phyloP scores from a whole-genome alignment of 805 yeast genomes.

The Cyberlindnera veronae region DNA sequence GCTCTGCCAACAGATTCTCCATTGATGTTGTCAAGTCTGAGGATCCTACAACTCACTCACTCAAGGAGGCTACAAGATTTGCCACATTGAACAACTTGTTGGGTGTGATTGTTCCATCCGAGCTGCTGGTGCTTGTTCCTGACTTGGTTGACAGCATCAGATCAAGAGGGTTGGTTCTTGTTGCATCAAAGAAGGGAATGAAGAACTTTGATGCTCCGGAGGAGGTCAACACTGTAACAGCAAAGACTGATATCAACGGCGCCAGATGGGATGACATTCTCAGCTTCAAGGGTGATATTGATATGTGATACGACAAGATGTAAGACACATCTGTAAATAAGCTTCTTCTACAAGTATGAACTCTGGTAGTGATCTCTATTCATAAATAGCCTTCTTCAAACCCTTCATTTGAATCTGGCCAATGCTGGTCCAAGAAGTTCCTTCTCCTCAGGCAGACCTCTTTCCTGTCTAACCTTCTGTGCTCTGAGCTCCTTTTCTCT shows the following conservation, averaged over 20 bases:
- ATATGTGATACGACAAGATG: conserved; percentile 31
- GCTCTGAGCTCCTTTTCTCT: conserved; percentile 70
- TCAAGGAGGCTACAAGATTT: conserved; percentile 79
- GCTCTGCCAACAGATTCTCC: conserved; percentile 41
- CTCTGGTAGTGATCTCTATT: background rate
- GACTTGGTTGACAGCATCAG: conserved; percentile 71
- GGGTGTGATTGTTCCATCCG: conserved; percentile 76
- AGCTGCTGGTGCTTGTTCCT: conserved; percentile 69
- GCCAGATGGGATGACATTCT: conserved; percentile 58
- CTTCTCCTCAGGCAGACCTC: conserved; percentile 50
- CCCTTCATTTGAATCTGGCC: conserved; percentile 32
- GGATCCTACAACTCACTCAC: conserved; percentile 55
- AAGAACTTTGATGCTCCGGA: conserved; percentile 18
- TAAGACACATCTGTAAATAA: background rate
- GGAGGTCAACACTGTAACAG: conserved; percentile 1
- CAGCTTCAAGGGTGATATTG: conserved; percentile 61
- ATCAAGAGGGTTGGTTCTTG: conserved; percentile 76
- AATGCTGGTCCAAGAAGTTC: conserved; percentile 39
- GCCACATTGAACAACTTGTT: conserved; percentile 79
- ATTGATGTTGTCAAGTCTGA: conserved; percentile 25
- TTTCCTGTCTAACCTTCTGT: conserved; percentile 40
- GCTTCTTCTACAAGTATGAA: background rate
- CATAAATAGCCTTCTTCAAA: background rate
- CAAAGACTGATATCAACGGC: conserved; percentile 50
- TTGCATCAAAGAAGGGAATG: conserved; percentile 52